Evolutionary conservation across 2,329 filamentous ascomycete species (phyloP).

Genomic region (Diaporthe australafricana): DNA sequence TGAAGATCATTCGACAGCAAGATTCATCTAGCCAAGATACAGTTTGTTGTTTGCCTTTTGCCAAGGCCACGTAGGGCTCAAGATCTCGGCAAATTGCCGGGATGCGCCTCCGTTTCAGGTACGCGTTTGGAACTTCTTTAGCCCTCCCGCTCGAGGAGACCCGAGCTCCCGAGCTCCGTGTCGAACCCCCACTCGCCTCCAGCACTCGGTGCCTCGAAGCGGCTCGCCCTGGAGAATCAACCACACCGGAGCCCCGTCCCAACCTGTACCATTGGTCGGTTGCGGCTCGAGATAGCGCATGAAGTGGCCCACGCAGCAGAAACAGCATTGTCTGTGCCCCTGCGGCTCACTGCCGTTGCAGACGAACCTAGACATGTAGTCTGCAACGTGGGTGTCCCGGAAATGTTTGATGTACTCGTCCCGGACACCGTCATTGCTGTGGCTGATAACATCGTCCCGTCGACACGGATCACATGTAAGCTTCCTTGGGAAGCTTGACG

Average conservation of each 20-base stretch:
- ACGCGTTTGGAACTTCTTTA: constrained; percentile 23
- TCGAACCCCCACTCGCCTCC: background rate
- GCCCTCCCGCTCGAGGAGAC: constrained; percentile 7
- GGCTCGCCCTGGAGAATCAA: background rate
- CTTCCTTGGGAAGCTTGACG: constrained; percentile 2
- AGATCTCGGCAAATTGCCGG: constrained; percentile 14
- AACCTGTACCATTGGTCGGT: background rate
- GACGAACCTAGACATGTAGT: background rate
- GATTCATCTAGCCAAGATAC: constrained; percentile 49
- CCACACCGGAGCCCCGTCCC: background rate
- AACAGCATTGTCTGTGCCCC: constrained; percentile 12
- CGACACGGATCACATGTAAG: constrained; percentile 22
- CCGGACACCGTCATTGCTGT: constrained; percentile 29
- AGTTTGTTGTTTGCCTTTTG: constrained; percentile 43
- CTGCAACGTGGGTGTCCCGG: constrained; percentile 36
- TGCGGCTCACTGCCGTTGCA: constrained; percentile 19
- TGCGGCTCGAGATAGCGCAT: constrained; percentile 2
- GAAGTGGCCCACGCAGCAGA: constrained; percentile 19
- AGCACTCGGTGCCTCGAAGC: constrained; percentile 10
- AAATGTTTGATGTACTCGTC: constrained; percentile 36
- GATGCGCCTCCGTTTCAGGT: constrained; percentile 33
- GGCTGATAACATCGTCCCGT: constrained; percentile 27
- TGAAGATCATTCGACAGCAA: constrained; percentile 54
- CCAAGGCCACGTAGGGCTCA: constrained; percentile 20
- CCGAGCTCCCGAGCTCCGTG: constrained; percentile 20